Percentiles rank a stretch among this genome's conserved stretches.
phyloP scores from a whole-genome alignment of 1,139 yeast species.

The Taiozyma sp. region DNA sequence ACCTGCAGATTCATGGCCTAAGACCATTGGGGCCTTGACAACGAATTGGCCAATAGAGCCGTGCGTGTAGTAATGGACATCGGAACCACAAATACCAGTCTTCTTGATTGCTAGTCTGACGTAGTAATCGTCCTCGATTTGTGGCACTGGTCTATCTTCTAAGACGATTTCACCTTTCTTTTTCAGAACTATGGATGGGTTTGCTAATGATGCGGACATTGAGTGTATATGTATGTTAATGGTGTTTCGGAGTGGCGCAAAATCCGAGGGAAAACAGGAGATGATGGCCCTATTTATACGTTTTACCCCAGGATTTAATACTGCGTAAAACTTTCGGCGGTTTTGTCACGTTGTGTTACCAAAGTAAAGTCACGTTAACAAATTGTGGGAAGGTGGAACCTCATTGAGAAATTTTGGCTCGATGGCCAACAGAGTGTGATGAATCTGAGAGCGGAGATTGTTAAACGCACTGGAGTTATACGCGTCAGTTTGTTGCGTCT shows the following conservation, averaged over 20 bases:
- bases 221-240: not conserved
- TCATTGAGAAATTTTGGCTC: not conserved
- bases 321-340: not conserved
- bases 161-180: conserved; percentile 58
- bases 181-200: conserved; percentile 55
- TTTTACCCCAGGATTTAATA: not conserved
- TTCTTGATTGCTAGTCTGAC: conserved; percentile 64
- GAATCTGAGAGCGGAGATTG: not conserved
- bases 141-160: conserved; percentile 65
- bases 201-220: conserved; percentile 3
- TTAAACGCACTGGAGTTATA: too few species aligned
- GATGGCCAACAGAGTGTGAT: not conserved
- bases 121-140: conserved; percentile 54
- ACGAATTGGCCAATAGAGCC: conserved; percentile 75
- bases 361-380: not conserved
- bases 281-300: not conserved
- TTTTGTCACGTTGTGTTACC: not conserved
- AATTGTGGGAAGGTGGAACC: not conserved
- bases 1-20: conserved; percentile 80
- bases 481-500: too few species aligned
- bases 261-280: not conserved
- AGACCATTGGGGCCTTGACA: conserved; percentile 56
- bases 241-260: too few species aligned
- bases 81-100: conserved; percentile 90
- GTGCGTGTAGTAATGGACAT: conserved; percentile 76